phyloP scores from a whole-genome alignment of 2,329 filamentous ascomycete genomes.

The Cephalotrichum gorgonifer region DNA sequence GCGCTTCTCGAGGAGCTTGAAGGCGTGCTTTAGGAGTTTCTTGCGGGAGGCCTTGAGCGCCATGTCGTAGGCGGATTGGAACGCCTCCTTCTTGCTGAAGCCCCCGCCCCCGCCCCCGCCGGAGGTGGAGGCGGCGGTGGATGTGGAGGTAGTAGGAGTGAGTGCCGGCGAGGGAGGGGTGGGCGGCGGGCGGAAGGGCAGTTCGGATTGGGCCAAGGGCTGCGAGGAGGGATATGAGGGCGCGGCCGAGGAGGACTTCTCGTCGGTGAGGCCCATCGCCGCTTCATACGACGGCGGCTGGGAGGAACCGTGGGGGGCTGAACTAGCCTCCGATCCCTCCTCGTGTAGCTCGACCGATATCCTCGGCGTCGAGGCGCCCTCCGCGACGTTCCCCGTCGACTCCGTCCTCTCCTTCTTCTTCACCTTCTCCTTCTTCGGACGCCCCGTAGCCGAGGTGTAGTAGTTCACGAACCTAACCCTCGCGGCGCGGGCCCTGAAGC shows the following conservation, averaged over 20 bases:
- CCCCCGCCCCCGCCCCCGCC: slow-evolving; percentile 5
- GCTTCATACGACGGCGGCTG: background rate
- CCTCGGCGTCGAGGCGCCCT: slow-evolving; percentile 20
- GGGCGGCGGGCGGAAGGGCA: background rate
- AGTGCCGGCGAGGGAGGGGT: background rate
- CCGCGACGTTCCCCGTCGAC: background rate
- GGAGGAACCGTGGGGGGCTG: background rate
- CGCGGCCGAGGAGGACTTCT: too few relatives aligned
- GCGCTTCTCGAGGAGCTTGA: slow-evolving; percentile 52
- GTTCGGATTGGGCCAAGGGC: background rate
- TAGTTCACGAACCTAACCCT: slow-evolving; percentile 79
- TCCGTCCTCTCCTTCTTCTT: background rate
- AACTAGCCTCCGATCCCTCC: slow-evolving; percentile 7
- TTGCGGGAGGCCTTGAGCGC: slow-evolving; percentile 53
- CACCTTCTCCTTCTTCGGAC: slow-evolving; percentile 40
- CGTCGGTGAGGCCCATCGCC: too few relatives aligned
- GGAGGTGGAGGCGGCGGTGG: slow-evolving; percentile 10
- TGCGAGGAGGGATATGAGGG: background rate
- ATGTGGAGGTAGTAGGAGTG: too few relatives aligned
- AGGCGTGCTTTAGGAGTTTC: slow-evolving; percentile 41
- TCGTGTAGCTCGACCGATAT: slow-evolving; percentile 35
- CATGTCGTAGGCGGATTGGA: slow-evolving; percentile 44
- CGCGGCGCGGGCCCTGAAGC: slow-evolving; percentile 2
- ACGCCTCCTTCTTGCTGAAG: background rate
- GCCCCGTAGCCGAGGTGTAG: slow-evolving; percentile 75